A percentile compares a stretch with the other conserved stretches of the same genome.
phyloP scores from a whole-genome alignment of 352 stramenopile genomes.

The Phytophthora vignae region DNA sequence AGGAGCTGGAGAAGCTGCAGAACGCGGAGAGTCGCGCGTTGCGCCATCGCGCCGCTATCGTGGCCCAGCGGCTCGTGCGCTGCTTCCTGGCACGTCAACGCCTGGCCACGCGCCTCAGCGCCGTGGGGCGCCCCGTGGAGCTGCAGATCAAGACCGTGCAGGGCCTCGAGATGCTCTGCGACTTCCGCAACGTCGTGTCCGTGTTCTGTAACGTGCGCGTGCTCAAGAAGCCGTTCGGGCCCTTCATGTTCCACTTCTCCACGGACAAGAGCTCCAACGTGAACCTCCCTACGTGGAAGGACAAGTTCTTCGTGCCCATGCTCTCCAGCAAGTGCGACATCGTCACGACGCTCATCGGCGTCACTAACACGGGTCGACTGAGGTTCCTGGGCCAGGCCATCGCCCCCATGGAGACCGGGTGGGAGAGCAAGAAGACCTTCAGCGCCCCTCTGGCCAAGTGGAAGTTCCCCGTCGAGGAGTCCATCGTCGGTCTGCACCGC shows the following conservation, averaged over 20 bases:
- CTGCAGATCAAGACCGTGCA: constrained; percentile 54
- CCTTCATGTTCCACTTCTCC: constrained; percentile 90
- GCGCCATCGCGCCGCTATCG: constrained; percentile 43
- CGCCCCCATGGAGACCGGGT: constrained; percentile 63
- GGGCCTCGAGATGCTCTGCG: constrained; percentile 77
- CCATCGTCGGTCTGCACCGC: constrained; percentile 68
- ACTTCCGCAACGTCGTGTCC: constrained; percentile 73
- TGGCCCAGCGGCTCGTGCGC: constrained; percentile 48
- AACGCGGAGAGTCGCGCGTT: constrained; percentile 26
- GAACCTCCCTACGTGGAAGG: constrained; percentile 62
- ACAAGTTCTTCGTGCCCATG: constrained; percentile 82
- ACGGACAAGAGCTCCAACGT: constrained; percentile 64
- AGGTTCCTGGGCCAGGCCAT: constrained; percentile 79
- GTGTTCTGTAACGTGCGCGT: constrained; percentile 83
- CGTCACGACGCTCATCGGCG: constrained; percentile 77
- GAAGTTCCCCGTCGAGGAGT: constrained; percentile 83
- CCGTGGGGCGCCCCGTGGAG: constrained; percentile 69
- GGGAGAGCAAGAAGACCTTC: constrained; percentile 56
- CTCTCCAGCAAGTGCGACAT: constrained; percentile 86
- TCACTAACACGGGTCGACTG: constrained; percentile 58
- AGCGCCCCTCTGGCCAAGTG: constrained; percentile 68
- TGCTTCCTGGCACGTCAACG: constrained; percentile 47
- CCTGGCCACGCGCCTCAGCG: constrained; percentile 55
- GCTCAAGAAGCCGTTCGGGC: constrained; percentile 87
- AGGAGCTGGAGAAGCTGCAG: constrained; percentile 41